Evolutionary conservation across 163 green algal genomes (phyloP).

Genomic region (Picocystis sp.): DNA sequence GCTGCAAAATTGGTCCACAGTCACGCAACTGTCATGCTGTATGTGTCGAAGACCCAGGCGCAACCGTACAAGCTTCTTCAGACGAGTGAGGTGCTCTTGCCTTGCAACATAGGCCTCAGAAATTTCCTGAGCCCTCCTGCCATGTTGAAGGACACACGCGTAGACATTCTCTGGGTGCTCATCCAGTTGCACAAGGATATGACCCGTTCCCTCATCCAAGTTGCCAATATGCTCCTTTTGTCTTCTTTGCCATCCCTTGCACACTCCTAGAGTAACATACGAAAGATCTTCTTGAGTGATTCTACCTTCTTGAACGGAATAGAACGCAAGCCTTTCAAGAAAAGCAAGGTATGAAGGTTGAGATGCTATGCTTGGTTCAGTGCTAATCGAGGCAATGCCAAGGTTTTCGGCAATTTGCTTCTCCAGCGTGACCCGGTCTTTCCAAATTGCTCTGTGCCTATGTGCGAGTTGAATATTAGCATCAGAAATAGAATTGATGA

Average conservation of each 20-base stretch:
- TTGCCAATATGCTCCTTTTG: neutral
- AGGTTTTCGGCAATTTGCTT: too few species aligned
- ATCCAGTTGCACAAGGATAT: constrained; percentile 6
- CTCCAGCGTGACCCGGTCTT: too few species aligned
- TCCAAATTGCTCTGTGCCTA: too few species aligned
- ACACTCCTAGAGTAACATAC: too few species aligned
- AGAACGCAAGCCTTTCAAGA: too few species aligned
- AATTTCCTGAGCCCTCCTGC: neutral
- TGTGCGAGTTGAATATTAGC: too few species aligned
- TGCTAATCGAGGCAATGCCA: too few species aligned
- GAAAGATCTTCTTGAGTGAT: too few species aligned
- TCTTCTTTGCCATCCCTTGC: neutral
- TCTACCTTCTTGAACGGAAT: too few species aligned
- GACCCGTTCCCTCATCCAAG: constrained; percentile 6
- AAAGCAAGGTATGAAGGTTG: too few species aligned
- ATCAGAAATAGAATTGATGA: too few species aligned
- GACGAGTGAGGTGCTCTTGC: constrained; percentile 4
- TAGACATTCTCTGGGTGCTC: constrained; percentile 3
- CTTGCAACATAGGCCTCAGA: neutral
- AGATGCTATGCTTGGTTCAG: too few species aligned
- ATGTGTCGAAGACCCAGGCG: constrained; percentile 21
- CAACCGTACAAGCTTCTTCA: constrained; percentile 11
- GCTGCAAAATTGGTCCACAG: constrained; percentile 14
- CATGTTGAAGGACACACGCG: neutral
- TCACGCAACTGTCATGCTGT: constrained; percentile 18